Conservation (phyloP, 2,329 filamentous ascomycete species). For the Coniochaeta ligniaria region DNA sequence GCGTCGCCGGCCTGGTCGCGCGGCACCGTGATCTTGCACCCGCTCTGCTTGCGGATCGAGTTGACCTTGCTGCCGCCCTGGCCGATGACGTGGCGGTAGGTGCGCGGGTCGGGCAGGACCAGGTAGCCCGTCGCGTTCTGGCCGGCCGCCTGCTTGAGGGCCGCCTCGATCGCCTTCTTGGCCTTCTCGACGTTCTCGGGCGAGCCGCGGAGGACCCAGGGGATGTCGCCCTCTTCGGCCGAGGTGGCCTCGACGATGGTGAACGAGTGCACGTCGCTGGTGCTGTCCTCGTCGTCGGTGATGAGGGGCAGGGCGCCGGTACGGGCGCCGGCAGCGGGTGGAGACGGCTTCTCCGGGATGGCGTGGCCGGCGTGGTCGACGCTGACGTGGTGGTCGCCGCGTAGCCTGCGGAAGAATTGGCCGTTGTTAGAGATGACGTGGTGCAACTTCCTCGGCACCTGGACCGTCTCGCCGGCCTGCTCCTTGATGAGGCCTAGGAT, state of each 20-base stretch:
- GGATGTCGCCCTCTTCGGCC: slow-evolving; percentile 64
- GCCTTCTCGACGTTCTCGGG: slow-evolving; percentile 77
- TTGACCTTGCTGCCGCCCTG: slow-evolving; percentile 88
- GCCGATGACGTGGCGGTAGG: slow-evolving; percentile 87
- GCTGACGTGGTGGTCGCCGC: slow-evolving; percentile 78
- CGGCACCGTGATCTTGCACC: slow-evolving; percentile 90
- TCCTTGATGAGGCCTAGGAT: slow-evolving; percentile 74
- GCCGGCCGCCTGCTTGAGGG: slow-evolving; percentile 64
- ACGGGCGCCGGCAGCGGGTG: slow-evolving; percentile 40
- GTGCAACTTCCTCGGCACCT: slow-evolving; percentile 76
- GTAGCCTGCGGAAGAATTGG: slow-evolving; percentile 85
- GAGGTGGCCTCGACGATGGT: slow-evolving; percentile 60
- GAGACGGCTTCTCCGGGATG: slow-evolving; percentile 61
- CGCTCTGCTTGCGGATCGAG: slow-evolving; percentile 82
- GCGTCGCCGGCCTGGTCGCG: slow-evolving; percentile 74
- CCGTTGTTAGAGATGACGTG: slow-evolving; percentile 82
- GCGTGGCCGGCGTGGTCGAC: slow-evolving; percentile 84
- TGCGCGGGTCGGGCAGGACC: slow-evolving; percentile 79
- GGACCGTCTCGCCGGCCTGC: slow-evolving; percentile 80
- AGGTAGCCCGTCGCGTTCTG: slow-evolving; percentile 76
- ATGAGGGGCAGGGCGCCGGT: slow-evolving; percentile 75
- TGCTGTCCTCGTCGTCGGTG: slow-evolving; percentile 69
- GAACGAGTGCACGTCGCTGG: slow-evolving; percentile 71
- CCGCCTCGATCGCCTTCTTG: slow-evolving; percentile 63
- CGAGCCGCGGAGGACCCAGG: slow-evolving; percentile 81